phyloP scores from a whole-genome alignment of 75 land plant genomes.

The Ceratopteris richardii region DNA sequence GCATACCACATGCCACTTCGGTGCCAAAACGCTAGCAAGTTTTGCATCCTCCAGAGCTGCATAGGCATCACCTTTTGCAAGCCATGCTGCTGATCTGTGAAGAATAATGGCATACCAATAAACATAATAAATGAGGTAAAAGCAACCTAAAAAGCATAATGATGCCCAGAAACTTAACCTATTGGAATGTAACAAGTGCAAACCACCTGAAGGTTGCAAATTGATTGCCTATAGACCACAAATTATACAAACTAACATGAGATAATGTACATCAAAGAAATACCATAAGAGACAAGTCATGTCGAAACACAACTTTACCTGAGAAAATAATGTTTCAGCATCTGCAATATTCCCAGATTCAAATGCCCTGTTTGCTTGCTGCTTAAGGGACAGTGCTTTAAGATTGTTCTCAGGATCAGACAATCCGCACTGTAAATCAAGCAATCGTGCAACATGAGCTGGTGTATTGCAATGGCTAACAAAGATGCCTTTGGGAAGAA shows the following conservation, averaged over 20 bases:
- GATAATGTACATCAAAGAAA: not conserved
- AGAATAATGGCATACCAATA: too few species aligned
- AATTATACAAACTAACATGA: not conserved
- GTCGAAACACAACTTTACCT: too few species aligned
- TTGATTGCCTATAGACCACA: constrained; percentile 59
- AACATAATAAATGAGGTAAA: too few species aligned
- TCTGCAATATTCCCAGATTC: constrained; percentile 34
- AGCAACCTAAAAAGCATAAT: too few species aligned
- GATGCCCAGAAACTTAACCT: constrained; percentile 52
- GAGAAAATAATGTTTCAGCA: constrained; percentile 44
- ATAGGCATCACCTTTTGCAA: constrained; percentile 40
- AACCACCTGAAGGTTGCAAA: constrained; percentile 70
- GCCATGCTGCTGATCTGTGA: constrained; percentile 46
- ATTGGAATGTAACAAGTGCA: constrained; percentile 49
- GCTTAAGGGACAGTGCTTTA: constrained; percentile 62
- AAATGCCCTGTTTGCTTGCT: constrained; percentile 56
- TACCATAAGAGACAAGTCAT: too few species aligned
- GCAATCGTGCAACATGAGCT: constrained; percentile 53
- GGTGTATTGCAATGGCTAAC: constrained; percentile 74
- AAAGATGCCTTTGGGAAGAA: constrained; percentile 48
- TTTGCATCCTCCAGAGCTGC: constrained; percentile 76
- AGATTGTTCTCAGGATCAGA: constrained; percentile 35
- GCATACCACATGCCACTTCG: constrained; percentile 52
- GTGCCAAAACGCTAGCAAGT: constrained; percentile 50
- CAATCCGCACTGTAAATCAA: constrained; percentile 34